Percentiles rank a stretch among this genome's conserved stretches.
Conservation (phyloP, 2,329 filamentous ascomycete species). For the Didymella lethalis region DNA sequence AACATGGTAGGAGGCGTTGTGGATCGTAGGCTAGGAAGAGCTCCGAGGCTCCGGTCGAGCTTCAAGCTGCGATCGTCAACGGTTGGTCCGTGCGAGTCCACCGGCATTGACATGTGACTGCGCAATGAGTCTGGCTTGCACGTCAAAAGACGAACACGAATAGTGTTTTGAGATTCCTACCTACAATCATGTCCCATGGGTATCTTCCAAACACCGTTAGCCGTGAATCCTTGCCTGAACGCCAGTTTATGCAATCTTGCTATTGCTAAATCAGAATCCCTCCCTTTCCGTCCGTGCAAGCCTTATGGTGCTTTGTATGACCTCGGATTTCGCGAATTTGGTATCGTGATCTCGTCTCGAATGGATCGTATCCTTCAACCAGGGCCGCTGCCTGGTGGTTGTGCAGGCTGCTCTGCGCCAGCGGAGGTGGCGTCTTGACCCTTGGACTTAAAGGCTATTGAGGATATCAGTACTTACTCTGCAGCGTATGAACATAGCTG, state of each 20-base stretch:
- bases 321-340: neutral
- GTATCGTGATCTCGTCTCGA: neutral
- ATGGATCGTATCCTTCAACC: neutral
- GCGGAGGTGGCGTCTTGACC: constrained; percentile 42
- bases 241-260: neutral
- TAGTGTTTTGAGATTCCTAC: neutral
- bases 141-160: neutral
- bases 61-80: constrained; percentile 32
- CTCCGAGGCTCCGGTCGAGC: constrained; percentile 35
- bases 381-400: constrained; percentile 35
- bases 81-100: constrained; percentile 31
- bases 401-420: constrained; percentile 24
- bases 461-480: constrained; percentile 23
- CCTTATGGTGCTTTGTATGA: neutral
- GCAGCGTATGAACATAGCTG: no score
- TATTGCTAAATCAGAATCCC: neutral
- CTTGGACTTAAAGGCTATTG: constrained; percentile 51
- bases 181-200: constrained; percentile 22
- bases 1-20: constrained; percentile 40
- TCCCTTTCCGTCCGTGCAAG: neutral
- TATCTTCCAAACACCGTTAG: constrained; percentile 39
- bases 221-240: constrained; percentile 12
- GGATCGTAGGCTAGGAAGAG: constrained; percentile 27
- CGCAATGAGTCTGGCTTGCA: neutral
- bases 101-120: constrained; percentile 23